Evolutionary conservation across 768 basidiomycete species (phyloP).

Genomic region (Macrolepiota albuminosa): DNA sequence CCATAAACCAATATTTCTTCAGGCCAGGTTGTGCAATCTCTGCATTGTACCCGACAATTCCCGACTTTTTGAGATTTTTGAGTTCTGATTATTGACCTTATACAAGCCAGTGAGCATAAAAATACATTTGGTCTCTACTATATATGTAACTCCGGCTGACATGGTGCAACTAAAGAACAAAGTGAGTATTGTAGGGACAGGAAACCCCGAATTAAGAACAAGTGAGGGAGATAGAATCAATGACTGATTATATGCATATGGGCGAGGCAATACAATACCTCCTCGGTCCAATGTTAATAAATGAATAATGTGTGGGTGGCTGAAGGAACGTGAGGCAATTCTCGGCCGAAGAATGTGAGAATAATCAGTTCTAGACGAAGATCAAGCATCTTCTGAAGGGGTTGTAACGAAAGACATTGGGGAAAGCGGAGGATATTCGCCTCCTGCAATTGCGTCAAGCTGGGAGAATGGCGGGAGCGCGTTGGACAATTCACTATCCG

Average conservation of each 20-base stretch:
- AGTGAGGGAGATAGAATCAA: slow-evolving; percentile 26
- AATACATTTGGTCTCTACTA: slow-evolving; percentile 52
- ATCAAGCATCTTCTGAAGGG: slow-evolving; percentile 43
- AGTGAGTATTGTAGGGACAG: slow-evolving; percentile 32
- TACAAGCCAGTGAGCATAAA: slow-evolving; percentile 37
- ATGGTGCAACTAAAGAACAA: slow-evolving; percentile 40
- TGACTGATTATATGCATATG: slow-evolving; percentile 32
- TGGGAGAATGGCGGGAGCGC: slow-evolving; percentile 61
- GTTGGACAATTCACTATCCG: slow-evolving; percentile 24
- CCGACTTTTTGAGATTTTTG: background rate
- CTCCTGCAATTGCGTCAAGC: slow-evolving; percentile 78
- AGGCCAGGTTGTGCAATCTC: background rate
- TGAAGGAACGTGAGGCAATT: slow-evolving; percentile 19
- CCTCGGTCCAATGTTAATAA: slow-evolving; percentile 35
- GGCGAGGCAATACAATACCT: slow-evolving; percentile 39
- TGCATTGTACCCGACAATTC: background rate
- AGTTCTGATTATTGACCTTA: slow-evolving; percentile 17
- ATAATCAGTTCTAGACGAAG: slow-evolving; percentile 12
- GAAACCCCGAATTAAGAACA: slow-evolving; percentile 24
- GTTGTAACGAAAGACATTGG: slow-evolving; percentile 62
- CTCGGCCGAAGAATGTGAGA: slow-evolving; percentile 20
- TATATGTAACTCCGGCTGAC: slow-evolving; percentile 43
- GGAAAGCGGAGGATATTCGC: slow-evolving; percentile 67
- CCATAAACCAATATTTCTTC: background rate
- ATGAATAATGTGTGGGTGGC: slow-evolving; percentile 20